These are phyloP conservation scores for Blastocladiella britannica DNA, from an alignment of 192 early-diverging fungal species.

Conservation along the genomic window DNA sequence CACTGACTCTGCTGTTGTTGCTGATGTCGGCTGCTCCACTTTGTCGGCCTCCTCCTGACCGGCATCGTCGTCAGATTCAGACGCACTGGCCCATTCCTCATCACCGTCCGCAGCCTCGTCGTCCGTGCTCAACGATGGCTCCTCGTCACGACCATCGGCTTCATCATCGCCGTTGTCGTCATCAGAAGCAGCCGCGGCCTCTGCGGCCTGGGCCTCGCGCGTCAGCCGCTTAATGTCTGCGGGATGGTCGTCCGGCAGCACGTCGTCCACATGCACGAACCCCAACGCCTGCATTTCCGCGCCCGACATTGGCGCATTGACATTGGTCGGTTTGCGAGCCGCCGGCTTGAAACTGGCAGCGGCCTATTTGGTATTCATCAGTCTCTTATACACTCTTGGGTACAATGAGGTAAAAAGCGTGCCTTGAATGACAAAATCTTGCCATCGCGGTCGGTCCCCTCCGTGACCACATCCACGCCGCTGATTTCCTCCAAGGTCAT, in stretches of 20 bases:
- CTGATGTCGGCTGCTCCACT: conserved; percentile 7
- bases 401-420: neutral
- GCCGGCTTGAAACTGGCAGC: neutral
- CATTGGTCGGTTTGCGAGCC: neutral
- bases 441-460: conserved; percentile 35
- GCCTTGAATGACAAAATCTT: conserved; percentile 55
- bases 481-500: conserved; percentile 71
- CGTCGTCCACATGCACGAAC: neutral
- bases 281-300: neutral
- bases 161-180: conserved; percentile 20
- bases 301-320: neutral
- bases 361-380: neutral
- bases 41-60: conserved; percentile 8
- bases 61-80: conserved; percentile 7
- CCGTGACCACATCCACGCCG: conserved; percentile 56
- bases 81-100: neutral
- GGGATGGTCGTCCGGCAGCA: neutral
- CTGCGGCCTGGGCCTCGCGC: neutral
- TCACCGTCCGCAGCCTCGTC: conserved; percentile 14
- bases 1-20: too few species aligned
- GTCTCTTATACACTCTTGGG: too few species aligned
- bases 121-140: conserved; percentile 1
- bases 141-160: neutral
- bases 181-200: conserved; percentile 50
- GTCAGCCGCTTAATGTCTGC: neutral